These are phyloP conservation scores for Physcomitrellopsis africana DNA, from an alignment of 225 moss, liverwort and hornwort genomes.

Conservation along the genomic window DNA sequence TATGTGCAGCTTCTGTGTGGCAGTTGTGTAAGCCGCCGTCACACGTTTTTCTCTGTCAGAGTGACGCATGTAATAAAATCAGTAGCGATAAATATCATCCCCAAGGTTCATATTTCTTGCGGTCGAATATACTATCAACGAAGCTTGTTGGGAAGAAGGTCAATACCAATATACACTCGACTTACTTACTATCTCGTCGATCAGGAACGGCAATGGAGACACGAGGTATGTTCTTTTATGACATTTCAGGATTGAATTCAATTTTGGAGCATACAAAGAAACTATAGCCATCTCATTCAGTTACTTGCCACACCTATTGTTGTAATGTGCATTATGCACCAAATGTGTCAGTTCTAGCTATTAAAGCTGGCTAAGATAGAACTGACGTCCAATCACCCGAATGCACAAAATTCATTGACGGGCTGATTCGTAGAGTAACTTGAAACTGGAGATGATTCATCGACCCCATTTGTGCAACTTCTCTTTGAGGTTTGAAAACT, in stretches of 20 bases:
- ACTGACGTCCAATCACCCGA: not conserved
- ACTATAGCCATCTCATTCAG: not conserved
- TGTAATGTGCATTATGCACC: conserved; percentile 7
- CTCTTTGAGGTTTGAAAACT: not conserved
- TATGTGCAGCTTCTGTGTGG: conserved; percentile 58
- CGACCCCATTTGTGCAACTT: conserved; percentile 1
- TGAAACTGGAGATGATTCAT: not conserved
- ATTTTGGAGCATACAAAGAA: not conserved
- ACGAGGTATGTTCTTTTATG: conserved; percentile 36
- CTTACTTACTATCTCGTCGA: conserved; percentile 26
- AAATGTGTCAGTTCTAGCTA: conserved; percentile 1
- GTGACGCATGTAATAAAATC: conserved; percentile 36
- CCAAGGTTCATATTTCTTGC: conserved; percentile 33
- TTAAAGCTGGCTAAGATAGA: not conserved
- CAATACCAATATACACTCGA: conserved; percentile 23
- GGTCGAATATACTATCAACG: conserved; percentile 32
- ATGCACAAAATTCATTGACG: not conserved
- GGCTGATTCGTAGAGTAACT: not conserved
- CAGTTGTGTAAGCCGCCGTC: conserved; percentile 51
- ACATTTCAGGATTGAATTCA: not conserved
- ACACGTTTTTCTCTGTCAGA: conserved; percentile 35
- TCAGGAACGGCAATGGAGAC: conserved; percentile 42
- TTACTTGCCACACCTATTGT: not conserved
- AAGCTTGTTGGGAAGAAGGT: conserved; percentile 28
- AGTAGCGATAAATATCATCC: conserved; percentile 28